These are phyloP conservation scores for Euphrasia arctica DNA, from an alignment of 305 asterid genomes.

Conservation along the genomic window DNA sequence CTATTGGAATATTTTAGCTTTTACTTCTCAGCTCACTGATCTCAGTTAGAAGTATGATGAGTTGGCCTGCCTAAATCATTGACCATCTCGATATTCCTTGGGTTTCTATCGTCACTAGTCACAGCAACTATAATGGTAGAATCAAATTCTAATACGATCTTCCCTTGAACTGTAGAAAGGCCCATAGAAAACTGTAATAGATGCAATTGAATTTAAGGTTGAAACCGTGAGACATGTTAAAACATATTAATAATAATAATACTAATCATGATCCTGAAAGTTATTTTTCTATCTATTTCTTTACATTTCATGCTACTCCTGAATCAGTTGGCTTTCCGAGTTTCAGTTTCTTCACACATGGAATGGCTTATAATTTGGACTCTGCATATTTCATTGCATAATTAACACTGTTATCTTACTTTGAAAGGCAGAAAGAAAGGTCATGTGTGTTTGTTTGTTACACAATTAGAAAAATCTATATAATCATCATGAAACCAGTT, in stretches of 20 bases:
- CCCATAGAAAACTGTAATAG: background rate
- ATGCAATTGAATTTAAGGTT: background rate
- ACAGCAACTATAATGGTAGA: background rate
- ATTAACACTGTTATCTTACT: background rate
- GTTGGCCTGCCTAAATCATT: background rate
- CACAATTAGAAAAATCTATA: background rate
- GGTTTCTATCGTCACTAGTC: no score
- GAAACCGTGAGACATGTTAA: conserved; percentile 1
- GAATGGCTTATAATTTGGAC: background rate
- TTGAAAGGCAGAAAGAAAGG: background rate
- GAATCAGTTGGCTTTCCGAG: conserved; percentile 4
- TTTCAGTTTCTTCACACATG: conserved; percentile 9
- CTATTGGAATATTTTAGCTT: background rate
- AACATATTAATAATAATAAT: background rate
- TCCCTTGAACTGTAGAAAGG: background rate
- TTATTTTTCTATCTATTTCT: conserved; percentile 3
- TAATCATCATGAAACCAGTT: conserved; percentile 2
- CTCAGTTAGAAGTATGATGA: background rate
- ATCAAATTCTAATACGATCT: background rate
- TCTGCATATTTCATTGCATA: background rate
- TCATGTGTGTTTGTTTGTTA: conserved; percentile 1
- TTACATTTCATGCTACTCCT: conserved; percentile 11
- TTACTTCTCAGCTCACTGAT: background rate
- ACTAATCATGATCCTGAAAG: conserved; percentile 4
- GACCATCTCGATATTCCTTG: background rate